Evolutionary conservation across 2,329 filamentous ascomycete genomes (phyloP).

Genomic region (Coniochaeta pulveracea): DNA sequence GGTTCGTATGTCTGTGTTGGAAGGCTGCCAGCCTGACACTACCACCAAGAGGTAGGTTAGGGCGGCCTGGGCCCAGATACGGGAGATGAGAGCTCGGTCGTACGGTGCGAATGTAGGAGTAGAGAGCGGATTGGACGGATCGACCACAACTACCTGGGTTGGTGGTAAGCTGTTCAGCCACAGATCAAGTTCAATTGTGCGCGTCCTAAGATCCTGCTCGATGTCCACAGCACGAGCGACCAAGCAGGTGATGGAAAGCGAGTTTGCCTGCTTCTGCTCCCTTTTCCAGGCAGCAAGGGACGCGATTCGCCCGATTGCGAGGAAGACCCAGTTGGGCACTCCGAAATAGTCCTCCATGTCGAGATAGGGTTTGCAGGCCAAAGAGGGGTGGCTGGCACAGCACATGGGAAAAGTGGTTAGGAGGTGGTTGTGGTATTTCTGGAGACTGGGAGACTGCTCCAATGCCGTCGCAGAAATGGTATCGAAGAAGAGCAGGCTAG

Average conservation of each 20-base stretch:
- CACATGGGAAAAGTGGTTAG: constrained; percentile 10
- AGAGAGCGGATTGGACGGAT: no score
- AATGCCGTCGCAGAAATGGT: constrained; percentile 21
- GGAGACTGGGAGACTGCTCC: constrained; percentile 20
- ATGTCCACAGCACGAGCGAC: constrained; percentile 30
- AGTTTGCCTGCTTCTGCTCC: constrained; percentile 26
- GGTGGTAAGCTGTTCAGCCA: constrained; percentile 1
- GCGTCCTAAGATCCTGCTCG: constrained; percentile 22
- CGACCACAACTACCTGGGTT: background rate
- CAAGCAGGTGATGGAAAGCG: constrained; percentile 33
- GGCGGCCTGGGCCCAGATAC: constrained; percentile 36
- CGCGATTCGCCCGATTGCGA: constrained; percentile 41
- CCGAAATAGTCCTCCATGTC: constrained; percentile 41
- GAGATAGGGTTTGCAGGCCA: constrained; percentile 17
- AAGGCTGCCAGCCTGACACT: constrained; percentile 38
- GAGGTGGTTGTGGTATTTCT: constrained; percentile 17
- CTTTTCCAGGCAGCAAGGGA: constrained; percentile 45
- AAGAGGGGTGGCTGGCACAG: background rate
- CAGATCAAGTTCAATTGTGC: constrained; percentile 19
- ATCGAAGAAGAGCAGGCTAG: constrained; percentile 23
- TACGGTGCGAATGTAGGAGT: background rate
- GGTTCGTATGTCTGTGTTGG: constrained; percentile 25
- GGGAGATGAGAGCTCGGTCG: constrained; percentile 12
- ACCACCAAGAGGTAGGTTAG: constrained; percentile 36
- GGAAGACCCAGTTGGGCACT: constrained; percentile 44